phyloP scores from a whole-genome alignment of 1,284 basidiomycete species.

The Sanghuangporus baumii region DNA sequence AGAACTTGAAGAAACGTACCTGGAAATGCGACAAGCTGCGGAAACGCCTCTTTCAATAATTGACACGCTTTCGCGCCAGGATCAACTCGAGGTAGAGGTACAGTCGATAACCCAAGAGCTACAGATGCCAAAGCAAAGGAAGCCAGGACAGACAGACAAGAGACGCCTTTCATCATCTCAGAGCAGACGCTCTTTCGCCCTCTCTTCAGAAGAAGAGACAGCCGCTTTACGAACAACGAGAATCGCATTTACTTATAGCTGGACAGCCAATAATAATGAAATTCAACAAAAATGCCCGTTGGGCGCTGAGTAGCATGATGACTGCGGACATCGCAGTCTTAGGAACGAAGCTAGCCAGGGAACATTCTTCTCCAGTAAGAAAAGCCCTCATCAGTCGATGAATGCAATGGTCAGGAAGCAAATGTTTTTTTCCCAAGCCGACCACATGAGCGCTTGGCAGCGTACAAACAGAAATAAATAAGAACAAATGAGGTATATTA shows the following conservation, averaged over 20 bases:
- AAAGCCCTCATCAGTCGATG: not conserved
- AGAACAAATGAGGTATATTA: not conserved
- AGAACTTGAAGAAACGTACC: not conserved
- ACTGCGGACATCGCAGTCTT: not conserved
- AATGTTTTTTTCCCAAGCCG: not conserved
- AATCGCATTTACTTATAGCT: not conserved
- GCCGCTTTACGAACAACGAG: not conserved
- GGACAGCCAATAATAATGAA: not conserved
- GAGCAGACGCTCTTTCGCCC: not conserved
- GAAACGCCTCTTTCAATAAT: conserved; percentile 7
- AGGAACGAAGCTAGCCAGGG: not conserved
- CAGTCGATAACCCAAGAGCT: not conserved
- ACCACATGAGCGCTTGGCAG: not conserved
- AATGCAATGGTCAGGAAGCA: not conserved
- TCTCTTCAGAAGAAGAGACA: not conserved
- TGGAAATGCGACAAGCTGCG: conserved; percentile 14
- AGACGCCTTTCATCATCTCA: not conserved
- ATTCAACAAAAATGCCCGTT: not conserved
- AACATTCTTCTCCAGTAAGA: not conserved
- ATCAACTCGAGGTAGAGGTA: not conserved
- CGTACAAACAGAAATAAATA: not conserved
- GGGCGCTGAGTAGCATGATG: not conserved
- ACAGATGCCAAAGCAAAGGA: not conserved
- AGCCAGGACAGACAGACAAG: not conserved
- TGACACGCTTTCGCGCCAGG: conserved; percentile 6